Conservation (phyloP, 306 rosid genomes). For the Cicer pinnatifidum region DNA sequence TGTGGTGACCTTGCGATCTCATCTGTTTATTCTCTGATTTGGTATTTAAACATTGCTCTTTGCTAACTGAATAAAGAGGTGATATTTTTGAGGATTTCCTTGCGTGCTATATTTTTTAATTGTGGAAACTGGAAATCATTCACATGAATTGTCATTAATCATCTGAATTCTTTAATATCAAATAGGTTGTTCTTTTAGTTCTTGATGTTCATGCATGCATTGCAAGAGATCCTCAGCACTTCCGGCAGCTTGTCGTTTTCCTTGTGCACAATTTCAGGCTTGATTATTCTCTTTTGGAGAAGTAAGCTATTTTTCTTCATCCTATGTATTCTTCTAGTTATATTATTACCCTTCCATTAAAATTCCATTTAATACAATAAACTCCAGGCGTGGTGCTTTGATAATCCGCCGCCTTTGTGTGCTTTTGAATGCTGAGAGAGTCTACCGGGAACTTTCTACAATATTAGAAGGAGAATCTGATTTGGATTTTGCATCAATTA, state of each 20-base stretch:
- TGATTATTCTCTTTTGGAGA: slow-evolving; percentile 84
- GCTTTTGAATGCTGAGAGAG: slow-evolving; percentile 91
- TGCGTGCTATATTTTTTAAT: slow-evolving; percentile 27
- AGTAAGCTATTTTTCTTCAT: slow-evolving; percentile 58
- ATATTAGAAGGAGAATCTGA: slow-evolving; percentile 83
- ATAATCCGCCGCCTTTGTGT: slow-evolving; percentile 93
- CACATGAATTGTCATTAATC: slow-evolving; percentile 35
- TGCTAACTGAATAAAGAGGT: slow-evolving; percentile 1
- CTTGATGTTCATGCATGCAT: slow-evolving; percentile 96
- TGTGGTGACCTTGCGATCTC: background rate
- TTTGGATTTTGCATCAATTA: slow-evolving; percentile 84
- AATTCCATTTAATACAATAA: slow-evolving; percentile 4
- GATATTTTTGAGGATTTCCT: slow-evolving; percentile 10
- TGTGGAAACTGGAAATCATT: slow-evolving; percentile 20
- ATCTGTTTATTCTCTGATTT: slow-evolving; percentile 2
- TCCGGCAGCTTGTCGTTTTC: slow-evolving; percentile 76
- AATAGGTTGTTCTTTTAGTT: slow-evolving; percentile 93
- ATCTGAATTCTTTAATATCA: slow-evolving; percentile 29
- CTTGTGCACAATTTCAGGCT: slow-evolving; percentile 76
- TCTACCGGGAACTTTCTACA: slow-evolving; percentile 84
- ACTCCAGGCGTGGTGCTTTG: slow-evolving; percentile 88
- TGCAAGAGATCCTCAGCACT: slow-evolving; percentile 82
- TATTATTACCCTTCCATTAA: slow-evolving; percentile 30
- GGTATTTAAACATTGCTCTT: slow-evolving; percentile 23
- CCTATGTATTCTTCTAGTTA: slow-evolving; percentile 26